These are phyloP conservation scores for Rhizopus delemar DNA, from an alignment of 371 early-diverging fungal genomes.

Conservation along the genomic window DNA sequence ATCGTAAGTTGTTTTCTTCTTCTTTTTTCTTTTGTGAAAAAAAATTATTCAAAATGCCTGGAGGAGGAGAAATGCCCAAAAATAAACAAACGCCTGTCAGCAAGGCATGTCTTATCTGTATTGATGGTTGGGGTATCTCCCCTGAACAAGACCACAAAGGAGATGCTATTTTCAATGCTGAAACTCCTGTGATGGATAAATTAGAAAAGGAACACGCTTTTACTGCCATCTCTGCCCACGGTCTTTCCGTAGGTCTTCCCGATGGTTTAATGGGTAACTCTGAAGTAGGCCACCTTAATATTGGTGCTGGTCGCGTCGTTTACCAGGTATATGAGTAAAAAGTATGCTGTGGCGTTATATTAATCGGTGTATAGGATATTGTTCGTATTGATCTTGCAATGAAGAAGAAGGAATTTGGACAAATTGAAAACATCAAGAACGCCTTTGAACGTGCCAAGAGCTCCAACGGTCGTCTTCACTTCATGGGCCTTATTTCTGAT, in stretches of 20 bases:
- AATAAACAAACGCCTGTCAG: conserved; percentile 51
- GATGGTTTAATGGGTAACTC: conserved; percentile 99
- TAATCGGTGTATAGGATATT: conserved; percentile 73
- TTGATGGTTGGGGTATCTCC: conserved; percentile 97
- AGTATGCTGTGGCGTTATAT: background rate
- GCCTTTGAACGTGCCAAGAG: conserved; percentile 85
- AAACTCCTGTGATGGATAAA: conserved; percentile 92
- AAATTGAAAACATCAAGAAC: conserved; percentile 73
- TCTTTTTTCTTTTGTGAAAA: conserved; percentile 8
- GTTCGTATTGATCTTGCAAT: conserved; percentile 94
- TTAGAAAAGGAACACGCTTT: conserved; percentile 76
- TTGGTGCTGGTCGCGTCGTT: conserved; percentile 99
- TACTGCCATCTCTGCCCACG: conserved; percentile 91
- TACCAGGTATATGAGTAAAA: conserved; percentile 76
- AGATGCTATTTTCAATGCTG: conserved; percentile 91
- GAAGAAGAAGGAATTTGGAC: conserved; percentile 78
- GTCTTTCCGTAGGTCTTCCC: conserved; percentile 96
- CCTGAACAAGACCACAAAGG: conserved; percentile 68
- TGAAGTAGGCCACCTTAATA: conserved; percentile 99
- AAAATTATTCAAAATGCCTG: conserved; percentile 40
- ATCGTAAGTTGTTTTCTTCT: background rate
- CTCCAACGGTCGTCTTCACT: conserved; percentile 89
- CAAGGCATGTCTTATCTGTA: conserved; percentile 79
- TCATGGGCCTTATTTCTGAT: conserved; percentile 98
- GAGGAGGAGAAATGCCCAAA: conserved; percentile 54